Base-by-base conservation (phyloP, 192 early-diverging fungal species). In the Cetraspora pellucida region DNA sequence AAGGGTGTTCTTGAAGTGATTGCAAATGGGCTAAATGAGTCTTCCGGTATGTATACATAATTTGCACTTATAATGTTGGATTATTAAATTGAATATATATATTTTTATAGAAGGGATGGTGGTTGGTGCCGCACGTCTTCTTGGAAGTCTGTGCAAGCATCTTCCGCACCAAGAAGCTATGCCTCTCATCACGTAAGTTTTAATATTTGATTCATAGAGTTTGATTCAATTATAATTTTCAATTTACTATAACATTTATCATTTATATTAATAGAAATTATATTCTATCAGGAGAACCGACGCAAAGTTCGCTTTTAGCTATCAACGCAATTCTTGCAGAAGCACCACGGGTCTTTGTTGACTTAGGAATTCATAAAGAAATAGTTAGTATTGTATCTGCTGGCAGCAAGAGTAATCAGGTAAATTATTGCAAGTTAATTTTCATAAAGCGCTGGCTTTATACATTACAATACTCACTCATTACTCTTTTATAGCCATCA, bases 1-100 rank as follows among this genome's bases (percentile, higher is more conserved):
- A 85, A 86, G 74, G 80, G 81, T 11, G 78, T 95, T 17, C 81
- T 89, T 27, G 80, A 74, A 14, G 82, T 93, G 23, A 80, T 97
- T 27, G 74, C 82, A 28, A 85, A 88, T n/a, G 87, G 82, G 21
- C 72, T 97, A 64, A 78, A 82, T n/a, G 82, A 79, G 65, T 82
- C 52, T 52, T 59, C 68, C 49, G 82, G 70, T 82, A 80, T 31
- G 76, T 59, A n/a, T 57, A 70, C 28, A 31, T 43, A 16, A 59
- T 66, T 45, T 25, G 2, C 13, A 54, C 11, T 31, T 27, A 37
- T 49, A n/a, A 65, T 31, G 7, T 27, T 67, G 27, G 21, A 37
- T 11, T 73, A 43, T 13, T 68, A 50, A 74, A 55, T 19, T 37
- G 46, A 30, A 54, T 61, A 58, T 49, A 25, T 52, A 21, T 44